Conservation (phyloP, 495 filamentous ascomycete genomes). For the Penicilliopsis zonata region DNA sequence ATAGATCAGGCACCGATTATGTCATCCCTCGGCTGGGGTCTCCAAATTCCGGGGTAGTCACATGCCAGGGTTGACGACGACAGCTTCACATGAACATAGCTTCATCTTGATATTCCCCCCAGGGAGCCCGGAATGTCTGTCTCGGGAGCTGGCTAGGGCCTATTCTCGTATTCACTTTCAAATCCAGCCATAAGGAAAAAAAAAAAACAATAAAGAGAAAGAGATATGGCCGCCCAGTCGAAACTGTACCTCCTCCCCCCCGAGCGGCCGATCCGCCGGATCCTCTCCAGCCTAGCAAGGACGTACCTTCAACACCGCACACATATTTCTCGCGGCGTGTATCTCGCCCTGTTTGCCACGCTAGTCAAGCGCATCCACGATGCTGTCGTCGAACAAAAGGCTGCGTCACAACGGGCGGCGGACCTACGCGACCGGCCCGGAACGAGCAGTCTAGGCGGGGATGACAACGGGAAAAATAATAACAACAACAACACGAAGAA, state of each 20-base stretch:
- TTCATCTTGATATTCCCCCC: too few species aligned
- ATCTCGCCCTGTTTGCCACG: conserved; percentile 81
- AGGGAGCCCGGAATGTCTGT: too few species aligned
- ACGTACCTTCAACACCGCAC: conserved; percentile 81
- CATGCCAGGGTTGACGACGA: too few species aligned
- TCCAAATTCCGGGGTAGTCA: too few species aligned
- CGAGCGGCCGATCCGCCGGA: conserved; percentile 59
- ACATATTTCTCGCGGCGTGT: conserved; percentile 79
- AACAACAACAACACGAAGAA: conserved; percentile 45
- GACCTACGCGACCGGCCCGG: conserved; percentile 43
- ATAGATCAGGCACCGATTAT: too few species aligned
- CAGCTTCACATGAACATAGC: too few species aligned
- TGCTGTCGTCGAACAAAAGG: conserved; percentile 87
- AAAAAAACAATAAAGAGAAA: too few species aligned
- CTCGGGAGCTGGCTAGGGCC: too few species aligned
- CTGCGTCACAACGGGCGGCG: conserved; percentile 62
- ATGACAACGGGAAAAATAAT: conserved; percentile 27
- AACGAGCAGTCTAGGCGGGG: conserved; percentile 41
- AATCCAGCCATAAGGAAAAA: too few species aligned
- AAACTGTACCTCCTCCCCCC: conserved; percentile 60
- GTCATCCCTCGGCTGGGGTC: too few species aligned
- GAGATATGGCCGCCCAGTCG: conserved; percentile 81
- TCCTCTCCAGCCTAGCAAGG: conserved; percentile 59
- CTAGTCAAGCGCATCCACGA: conserved; percentile 82
- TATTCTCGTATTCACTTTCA: too few species aligned